phyloP scores from a whole-genome alignment of 257 asterid species.

The Nicotiana tomentosiformis region DNA sequence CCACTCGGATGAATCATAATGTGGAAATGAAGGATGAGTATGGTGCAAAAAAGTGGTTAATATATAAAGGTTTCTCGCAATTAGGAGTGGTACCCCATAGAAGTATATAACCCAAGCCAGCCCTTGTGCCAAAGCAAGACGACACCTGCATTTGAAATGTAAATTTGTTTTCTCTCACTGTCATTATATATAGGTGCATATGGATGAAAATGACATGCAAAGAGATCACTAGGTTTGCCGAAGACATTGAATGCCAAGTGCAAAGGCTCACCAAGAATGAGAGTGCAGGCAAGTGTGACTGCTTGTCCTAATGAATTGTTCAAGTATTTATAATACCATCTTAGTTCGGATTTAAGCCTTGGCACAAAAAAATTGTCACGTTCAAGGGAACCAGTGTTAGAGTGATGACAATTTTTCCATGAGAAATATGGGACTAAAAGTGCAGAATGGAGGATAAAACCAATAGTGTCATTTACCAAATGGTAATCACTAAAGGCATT shows the following conservation, averaged over 20 bases:
- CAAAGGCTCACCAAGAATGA: conserved; percentile 56
- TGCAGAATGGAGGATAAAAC: conserved; percentile 20
- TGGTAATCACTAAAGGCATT: conserved; percentile 27
- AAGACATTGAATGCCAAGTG: conserved; percentile 51
- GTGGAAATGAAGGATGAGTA: conserved; percentile 7
- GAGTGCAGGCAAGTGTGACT: conserved; percentile 25
- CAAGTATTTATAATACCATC: conserved; percentile 45
- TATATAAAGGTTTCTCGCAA: background rate
- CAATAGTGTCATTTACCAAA: too few species aligned
- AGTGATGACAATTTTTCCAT: conserved; percentile 59
- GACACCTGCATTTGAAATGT: background rate
- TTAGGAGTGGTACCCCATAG: background rate
- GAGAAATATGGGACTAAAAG: conserved; percentile 61
- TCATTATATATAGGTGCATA: too few species aligned
- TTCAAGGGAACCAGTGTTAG: conserved; percentile 58
- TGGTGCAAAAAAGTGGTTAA: background rate
- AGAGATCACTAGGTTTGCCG: conserved; percentile 28
- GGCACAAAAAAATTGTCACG: conserved; percentile 58
- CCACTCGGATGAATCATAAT: conserved; percentile 9
- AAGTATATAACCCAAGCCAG: background rate
- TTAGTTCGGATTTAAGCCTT: conserved; percentile 30
- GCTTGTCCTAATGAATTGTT: conserved; percentile 50
- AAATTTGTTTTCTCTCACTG: background rate
- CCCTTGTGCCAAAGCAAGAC: background rate
- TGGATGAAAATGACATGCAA: too few species aligned